Evolutionary conservation across 305 asterid genomes (phyloP), one percentile per base, ranked within the genome.

Genomic region (Nicotiana rustica): DNA sequence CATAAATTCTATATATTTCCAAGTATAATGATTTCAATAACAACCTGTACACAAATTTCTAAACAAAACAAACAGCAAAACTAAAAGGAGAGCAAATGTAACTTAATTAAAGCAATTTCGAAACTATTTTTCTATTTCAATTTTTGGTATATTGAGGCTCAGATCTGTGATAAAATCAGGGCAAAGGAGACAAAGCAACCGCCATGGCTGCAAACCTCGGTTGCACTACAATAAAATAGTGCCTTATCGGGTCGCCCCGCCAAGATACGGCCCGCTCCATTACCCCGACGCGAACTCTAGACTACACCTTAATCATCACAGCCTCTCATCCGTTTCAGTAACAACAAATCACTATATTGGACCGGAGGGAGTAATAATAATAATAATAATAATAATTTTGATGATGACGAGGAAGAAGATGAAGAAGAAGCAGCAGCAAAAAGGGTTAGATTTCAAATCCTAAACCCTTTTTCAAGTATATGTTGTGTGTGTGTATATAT

Each of bases 251-350:
- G 76, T 79, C 31, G 82, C 82, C 75, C 76, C 76, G 12, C 82
- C 82, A 64, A 79, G 82, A 79, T 79, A 79, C 82, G 61, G 82
- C 3, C 38, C 1, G 60, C 41, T 79, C 71, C 75, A 21, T 36
- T 14, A 5, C 13, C 33, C 60, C 21, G 2, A 38, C 31, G 21
- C 31, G 57, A 79, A 64, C 82, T 79, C 82, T 64, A 79, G 76
- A 15, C 35, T 8, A 67, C 60, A 25, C 35, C 60, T 47, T 47
- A 52, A 79, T 79, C 82, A 79, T 79, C 82, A 79, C 19, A 79
- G 82, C 82, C 62, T 64, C 52, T 14, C 59, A 47, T 71, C 19
- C 19, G 0, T 12, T 36, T 10, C 57, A 70, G 41, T 21, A 67
- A 67, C 13, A 35, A 67, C 1, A n/a, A 36, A 41, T 2, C 35